Percentiles rank a stretch among this genome's conserved stretches.
phyloP scores from a whole-genome alignment of 2,329 filamentous ascomycete species.

The Colletotrichum orchidophilum region DNA sequence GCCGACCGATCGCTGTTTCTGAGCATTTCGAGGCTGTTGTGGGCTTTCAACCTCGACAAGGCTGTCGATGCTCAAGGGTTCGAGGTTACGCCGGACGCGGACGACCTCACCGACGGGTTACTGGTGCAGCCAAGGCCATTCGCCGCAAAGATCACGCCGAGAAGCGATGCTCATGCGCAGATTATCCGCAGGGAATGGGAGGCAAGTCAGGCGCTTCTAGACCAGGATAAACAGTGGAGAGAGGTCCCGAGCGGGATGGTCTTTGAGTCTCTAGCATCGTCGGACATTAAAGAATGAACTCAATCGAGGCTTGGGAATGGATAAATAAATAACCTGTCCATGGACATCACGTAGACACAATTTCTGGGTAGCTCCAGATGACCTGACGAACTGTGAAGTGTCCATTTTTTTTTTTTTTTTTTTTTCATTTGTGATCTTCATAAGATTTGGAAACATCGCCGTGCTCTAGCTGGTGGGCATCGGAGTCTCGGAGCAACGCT shows the following conservation, averaged over 20 bases:
- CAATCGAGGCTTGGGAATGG: not conserved
- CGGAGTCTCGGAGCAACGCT: not conserved
- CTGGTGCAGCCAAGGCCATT: conserved; percentile 23
- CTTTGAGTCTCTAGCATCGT: not conserved
- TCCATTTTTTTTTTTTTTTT: too few species aligned
- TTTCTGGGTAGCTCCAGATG: not conserved
- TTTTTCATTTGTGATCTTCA: not conserved
- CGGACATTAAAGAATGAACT: not conserved
- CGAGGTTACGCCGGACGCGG: conserved; percentile 48
- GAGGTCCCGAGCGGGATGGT: conserved; percentile 7
- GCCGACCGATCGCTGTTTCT: conserved; percentile 59
- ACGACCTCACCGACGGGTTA: conserved; percentile 2
- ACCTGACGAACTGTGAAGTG: not conserved
- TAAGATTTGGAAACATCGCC: not conserved
- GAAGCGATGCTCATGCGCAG: conserved; percentile 10
- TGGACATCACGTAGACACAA: not conserved
- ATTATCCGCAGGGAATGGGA: conserved; percentile 16
- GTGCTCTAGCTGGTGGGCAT: not conserved
- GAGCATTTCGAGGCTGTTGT: conserved; percentile 58
- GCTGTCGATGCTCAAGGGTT: not conserved
- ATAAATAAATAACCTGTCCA: not conserved
- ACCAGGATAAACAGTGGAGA: conserved; percentile 12
- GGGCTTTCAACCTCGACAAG: conserved; percentile 58
- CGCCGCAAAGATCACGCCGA: conserved; percentile 17
- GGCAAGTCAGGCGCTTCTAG: conserved; percentile 1